These are phyloP conservation scores for Erysiphe pisi DNA, from an alignment of 2,329 filamentous ascomycete species.

Conservation along the genomic window DNA sequence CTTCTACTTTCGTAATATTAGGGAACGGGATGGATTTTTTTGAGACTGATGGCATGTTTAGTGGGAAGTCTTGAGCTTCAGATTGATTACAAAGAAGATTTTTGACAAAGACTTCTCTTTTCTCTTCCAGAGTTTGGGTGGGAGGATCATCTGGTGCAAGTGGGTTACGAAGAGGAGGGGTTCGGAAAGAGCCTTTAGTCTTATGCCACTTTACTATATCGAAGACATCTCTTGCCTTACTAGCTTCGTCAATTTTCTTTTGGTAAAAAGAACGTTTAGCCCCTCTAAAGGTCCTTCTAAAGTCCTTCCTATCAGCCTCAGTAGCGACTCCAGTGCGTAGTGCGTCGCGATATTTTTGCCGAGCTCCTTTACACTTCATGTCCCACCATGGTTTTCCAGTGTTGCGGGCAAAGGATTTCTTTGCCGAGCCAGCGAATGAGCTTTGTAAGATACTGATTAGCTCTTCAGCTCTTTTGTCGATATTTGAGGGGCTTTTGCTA, in stretches of 20 bases:
- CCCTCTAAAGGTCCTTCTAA: background rate
- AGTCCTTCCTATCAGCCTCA: background rate
- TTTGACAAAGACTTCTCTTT: background rate
- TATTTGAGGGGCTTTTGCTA: background rate
- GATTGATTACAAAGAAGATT: background rate
- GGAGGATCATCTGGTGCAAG: background rate
- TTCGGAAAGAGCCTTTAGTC: background rate
- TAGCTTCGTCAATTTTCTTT: background rate
- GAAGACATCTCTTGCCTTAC: background rate
- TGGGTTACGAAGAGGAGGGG: background rate
- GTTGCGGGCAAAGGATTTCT: background rate
- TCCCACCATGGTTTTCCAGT: background rate
- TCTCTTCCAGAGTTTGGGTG: background rate
- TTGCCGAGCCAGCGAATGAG: background rate
- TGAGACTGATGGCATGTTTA: background rate
- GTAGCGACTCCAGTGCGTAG: background rate
- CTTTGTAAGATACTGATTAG: background rate
- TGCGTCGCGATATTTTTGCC: background rate
- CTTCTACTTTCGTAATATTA: background rate
- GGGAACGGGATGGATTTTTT: background rate
- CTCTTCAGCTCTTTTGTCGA: conserved; percentile 15
- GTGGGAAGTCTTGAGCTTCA: background rate
- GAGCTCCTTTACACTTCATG: background rate
- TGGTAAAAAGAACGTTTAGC: background rate
- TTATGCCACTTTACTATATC: background rate